These are phyloP conservation scores for Ceratobasidium sp. DNA, from an alignment of 1,284 basidiomycete species.

Conservation along the genomic window DNA sequence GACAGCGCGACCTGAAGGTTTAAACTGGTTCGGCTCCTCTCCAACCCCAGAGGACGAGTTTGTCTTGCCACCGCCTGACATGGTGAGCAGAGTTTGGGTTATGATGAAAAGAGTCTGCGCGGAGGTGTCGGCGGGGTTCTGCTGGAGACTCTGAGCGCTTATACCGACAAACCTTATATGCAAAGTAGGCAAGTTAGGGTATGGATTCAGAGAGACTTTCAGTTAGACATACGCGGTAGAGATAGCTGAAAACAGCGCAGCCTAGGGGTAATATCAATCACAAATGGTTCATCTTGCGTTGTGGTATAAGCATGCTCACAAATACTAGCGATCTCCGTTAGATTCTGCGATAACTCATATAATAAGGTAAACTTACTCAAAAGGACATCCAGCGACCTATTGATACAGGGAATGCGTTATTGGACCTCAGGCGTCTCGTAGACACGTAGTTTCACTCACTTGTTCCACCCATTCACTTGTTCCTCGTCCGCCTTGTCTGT, in stretches of 20 bases:
- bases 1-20: neutral
- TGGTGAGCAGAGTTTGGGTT: neutral
- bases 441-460: neutral
- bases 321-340: neutral
- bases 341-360: neutral
- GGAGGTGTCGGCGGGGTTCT: neutral
- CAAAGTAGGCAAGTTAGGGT: neutral
- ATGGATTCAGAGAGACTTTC: neutral
- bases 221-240: slow-evolving; percentile 6
- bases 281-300: no score
- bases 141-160: slow-evolving; percentile 14
- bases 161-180: neutral
- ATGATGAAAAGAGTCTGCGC: neutral
- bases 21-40: neutral
- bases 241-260: slow-evolving; percentile 32
- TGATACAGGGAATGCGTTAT: neutral
- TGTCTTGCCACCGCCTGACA: neutral
- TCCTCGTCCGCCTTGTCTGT: slow-evolving; percentile 18
- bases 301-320: neutral
- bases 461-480: slow-evolving; percentile 23
- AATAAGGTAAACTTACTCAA: neutral
- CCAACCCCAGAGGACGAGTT: neutral
- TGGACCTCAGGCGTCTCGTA: neutral
- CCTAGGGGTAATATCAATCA: neutral
- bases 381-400: slow-evolving; percentile 8